Base-by-base conservation (phyloP, 2,329 filamentous ascomycete genomes). In the Remersonia thermophila region DNA sequence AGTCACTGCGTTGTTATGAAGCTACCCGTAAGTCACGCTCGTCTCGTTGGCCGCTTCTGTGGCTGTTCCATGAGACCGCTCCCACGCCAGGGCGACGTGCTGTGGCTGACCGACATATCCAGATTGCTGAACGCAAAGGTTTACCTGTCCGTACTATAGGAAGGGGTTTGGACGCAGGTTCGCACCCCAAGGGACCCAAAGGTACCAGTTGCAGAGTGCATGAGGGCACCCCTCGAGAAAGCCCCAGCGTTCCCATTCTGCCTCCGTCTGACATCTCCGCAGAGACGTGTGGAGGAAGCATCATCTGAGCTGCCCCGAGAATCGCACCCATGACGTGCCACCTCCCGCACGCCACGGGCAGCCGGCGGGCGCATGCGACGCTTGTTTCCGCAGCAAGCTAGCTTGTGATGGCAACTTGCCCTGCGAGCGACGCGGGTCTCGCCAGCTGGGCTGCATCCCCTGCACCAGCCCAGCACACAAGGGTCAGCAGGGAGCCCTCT, bases 361-460 rank as follows among this genome's bases (percentile, higher is more conserved):
- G 20, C 53, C 51, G 29, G 46, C 51, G 0, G 37, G 41, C 1
- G 51, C 52, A 3, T 55, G 53, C 36, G 51, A 54, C 14, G 44
- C 46, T 2, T 55, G 53, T 35, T 53, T 50, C 34, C 44, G 42
- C 17, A 50, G 50, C 41, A 53, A 53, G 23, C 41, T 51, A 10
- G 47, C 49, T 13, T 55, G 53, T 37, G 50, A 55, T 33, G 50
- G 43, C 4, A 38, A 32, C 2, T 32, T 41, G 3, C 51, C 51
- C 0, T 56, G 53, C 33, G 35, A 41, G 3, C 42, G 53, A 16
- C 55, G 53, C 32, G 30, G 38, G 4, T 33, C 45, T 3, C 47
- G 51, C 3, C 36, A 39, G 4, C 4, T 50, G 4, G 2, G 29
- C 3, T 52, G 50, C 41, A 49, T 38, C 14, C 51, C 49, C 32